Percentiles rank a stretch among this genome's conserved stretches.
These are phyloP conservation scores for Datura wrightii DNA, from an alignment of 257 asterid genomes.

Conservation along the genomic window DNA sequence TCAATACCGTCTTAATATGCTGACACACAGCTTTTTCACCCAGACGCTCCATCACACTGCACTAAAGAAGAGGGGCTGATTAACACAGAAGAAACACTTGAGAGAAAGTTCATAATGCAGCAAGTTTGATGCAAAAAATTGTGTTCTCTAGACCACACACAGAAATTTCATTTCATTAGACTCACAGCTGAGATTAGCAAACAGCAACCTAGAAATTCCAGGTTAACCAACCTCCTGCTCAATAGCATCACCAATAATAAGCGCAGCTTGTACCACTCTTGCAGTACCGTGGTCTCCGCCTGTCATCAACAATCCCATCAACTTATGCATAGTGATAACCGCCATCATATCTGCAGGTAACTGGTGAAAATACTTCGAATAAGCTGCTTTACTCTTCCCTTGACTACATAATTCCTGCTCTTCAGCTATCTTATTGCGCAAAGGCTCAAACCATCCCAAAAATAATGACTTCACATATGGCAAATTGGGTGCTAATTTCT, in stretches of 20 bases:
- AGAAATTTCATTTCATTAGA: neutral
- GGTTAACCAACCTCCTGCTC: conserved; percentile 83
- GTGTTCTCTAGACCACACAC: conserved; percentile 18
- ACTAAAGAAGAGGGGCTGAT: conserved; percentile 8
- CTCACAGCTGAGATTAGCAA: neutral
- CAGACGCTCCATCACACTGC: conserved; percentile 18
- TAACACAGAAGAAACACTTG: conserved; percentile 8
- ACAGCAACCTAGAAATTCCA: conserved; percentile 26
- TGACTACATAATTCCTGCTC: conserved; percentile 71
- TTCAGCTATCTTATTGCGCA: conserved; percentile 64
- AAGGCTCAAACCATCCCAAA: conserved; percentile 95
- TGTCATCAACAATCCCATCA: conserved; percentile 74
- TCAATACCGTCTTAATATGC: neutral
- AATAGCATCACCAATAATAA: conserved; percentile 76
- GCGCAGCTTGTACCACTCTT: conserved; percentile 76
- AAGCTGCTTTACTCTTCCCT: conserved; percentile 61
- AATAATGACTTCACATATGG: conserved; percentile 85
- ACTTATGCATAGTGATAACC: conserved; percentile 88
- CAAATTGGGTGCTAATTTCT: conserved; percentile 87
- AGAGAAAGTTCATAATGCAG: conserved; percentile 27
- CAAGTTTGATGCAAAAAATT: conserved; percentile 19
- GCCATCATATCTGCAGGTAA: conserved; percentile 95
- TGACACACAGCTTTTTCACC: neutral
- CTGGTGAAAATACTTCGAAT: conserved; percentile 63
- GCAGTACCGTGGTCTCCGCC: conserved; percentile 77